Evolutionary conservation across 2,329 filamentous ascomycete genomes (phyloP).

Genomic region (Aspergillus ochraceoroseus): DNA sequence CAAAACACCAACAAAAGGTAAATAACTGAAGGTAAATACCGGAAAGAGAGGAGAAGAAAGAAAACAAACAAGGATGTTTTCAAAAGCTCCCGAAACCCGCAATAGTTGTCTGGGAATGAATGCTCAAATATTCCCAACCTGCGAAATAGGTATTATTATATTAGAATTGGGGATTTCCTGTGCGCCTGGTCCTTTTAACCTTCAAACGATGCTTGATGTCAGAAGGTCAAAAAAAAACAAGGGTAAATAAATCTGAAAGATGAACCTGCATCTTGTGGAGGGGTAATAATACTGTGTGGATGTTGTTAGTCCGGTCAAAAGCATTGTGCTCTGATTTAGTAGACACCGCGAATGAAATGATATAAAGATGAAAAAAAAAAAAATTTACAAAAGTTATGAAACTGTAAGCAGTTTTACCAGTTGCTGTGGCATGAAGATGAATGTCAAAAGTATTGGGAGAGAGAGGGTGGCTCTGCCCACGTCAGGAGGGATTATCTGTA

Average conservation of each 20-base stretch:
- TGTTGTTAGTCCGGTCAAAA: slow-evolving; percentile 4
- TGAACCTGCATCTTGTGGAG: slow-evolving; percentile 13
- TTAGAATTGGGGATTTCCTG: slow-evolving; percentile 1
- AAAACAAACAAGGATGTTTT: not conserved
- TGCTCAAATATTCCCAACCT: not conserved
- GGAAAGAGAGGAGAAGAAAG: too few relatives aligned
- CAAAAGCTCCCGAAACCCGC: not conserved
- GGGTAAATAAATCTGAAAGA: slow-evolving; percentile 5
- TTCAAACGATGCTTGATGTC: not conserved
- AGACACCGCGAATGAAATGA: not conserved
- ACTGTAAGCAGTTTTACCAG: slow-evolving; percentile 7
- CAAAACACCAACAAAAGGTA: too few relatives aligned
- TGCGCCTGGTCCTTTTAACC: slow-evolving; percentile 8
- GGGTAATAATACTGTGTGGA: too few relatives aligned
- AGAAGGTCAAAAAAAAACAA: not conserved
- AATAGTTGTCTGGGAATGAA: too few relatives aligned
- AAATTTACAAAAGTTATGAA: not conserved
- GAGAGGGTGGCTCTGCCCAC: too few relatives aligned
- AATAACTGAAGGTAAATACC: too few relatives aligned
- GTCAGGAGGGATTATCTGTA: not conserved
- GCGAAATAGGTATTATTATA: slow-evolving; percentile 6
- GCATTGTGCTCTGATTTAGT: slow-evolving; percentile 1
- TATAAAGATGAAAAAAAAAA: not conserved
- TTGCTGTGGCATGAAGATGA: not conserved
- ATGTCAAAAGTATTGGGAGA: not conserved